Percentiles rank a stretch among this genome's conserved stretches.
Conservation (phyloP, 208 protist species). For the Leishmania turanica region DNA sequence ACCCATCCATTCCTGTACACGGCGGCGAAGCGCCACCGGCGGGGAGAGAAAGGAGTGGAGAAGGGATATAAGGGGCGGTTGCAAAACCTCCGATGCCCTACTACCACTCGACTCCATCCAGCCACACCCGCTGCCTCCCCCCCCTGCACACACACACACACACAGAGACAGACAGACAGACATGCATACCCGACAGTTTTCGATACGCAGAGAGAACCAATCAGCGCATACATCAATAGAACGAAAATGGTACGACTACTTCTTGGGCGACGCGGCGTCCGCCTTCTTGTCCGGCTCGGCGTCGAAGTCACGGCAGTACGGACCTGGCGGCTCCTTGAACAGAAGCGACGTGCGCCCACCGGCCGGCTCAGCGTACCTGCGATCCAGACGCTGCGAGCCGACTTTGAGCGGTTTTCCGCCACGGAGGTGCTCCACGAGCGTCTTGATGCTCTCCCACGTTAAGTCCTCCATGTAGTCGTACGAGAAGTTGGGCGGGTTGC, state of each 20-base stretch:
- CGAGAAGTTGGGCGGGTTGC: conserved; percentile 82
- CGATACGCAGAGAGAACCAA: not conserved
- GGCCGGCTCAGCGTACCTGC: conserved; percentile 68
- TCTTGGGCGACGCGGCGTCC: conserved; percentile 26
- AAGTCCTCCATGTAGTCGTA: conserved; percentile 93
- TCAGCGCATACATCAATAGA: not conserved
- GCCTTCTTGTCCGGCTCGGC: conserved; percentile 54
- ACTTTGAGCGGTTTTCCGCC: conserved; percentile 78
- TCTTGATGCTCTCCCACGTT: conserved; percentile 86
- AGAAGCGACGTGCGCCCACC: conserved; percentile 87
- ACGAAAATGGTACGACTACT: conserved; percentile 12
- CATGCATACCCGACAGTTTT: not conserved
- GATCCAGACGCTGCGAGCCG: conserved; percentile 74
- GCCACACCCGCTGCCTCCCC: not conserved
- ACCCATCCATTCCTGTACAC: not conserved
- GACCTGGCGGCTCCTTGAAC: conserved; percentile 80
- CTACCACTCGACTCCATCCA: not conserved
- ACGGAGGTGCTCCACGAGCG: conserved; percentile 78
- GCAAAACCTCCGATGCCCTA: not conserved
- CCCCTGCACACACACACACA: conserved; percentile 1
- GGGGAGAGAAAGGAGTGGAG: not conserved
- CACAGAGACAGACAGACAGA: conserved; percentile 16
- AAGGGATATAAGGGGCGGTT: not conserved
- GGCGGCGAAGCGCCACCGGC: not conserved
- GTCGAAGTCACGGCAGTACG: conserved; percentile 89